These are phyloP conservation scores for Penicillium maclennaniae DNA, from an alignment of 495 filamentous ascomycete species.

Conservation along the genomic window DNA sequence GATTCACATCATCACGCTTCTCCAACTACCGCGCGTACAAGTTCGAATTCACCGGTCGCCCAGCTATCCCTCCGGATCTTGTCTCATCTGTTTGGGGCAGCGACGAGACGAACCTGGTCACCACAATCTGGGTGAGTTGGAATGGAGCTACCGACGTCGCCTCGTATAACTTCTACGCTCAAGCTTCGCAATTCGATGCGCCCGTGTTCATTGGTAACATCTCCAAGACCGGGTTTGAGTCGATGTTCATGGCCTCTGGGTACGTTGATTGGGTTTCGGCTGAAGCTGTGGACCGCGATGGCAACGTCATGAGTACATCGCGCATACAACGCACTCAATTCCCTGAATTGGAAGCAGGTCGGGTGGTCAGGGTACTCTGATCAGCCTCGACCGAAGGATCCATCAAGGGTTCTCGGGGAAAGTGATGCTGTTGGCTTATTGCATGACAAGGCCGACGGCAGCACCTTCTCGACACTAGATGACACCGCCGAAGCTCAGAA, in stretches of 20 bases:
- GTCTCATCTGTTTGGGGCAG: constrained; percentile 27
- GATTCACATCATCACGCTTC: constrained; percentile 24
- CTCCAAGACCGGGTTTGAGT: constrained; percentile 27
- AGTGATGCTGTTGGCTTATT: neutral
- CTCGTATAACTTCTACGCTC: constrained; percentile 36
- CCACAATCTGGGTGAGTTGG: constrained; percentile 40
- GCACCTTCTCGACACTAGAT: neutral
- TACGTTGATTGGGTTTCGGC: constrained; percentile 43
- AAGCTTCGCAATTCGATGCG: constrained; percentile 20
- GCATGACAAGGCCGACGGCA: neutral
- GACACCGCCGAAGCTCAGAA: constrained; percentile 16
- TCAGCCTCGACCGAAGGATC: constrained; percentile 17
- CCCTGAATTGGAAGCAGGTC: constrained; percentile 18
- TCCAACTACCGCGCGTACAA: constrained; percentile 36
- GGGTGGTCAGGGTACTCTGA: constrained; percentile 14
- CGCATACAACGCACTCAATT: constrained; percentile 17
- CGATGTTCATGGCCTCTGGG: constrained; percentile 29
- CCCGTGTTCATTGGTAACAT: constrained; percentile 24
- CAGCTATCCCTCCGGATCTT: constrained; percentile 24
- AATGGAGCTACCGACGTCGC: constrained; percentile 45
- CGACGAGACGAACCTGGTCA: constrained; percentile 27
- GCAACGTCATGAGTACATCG: constrained; percentile 18
- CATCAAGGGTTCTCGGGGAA: constrained; percentile 6
- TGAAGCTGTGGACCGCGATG: constrained; percentile 38
- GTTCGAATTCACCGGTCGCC: constrained; percentile 29